These are phyloP conservation scores for Serendipita sp. DNA, from an alignment of 768 basidiomycete species.

Conservation along the genomic window DNA sequence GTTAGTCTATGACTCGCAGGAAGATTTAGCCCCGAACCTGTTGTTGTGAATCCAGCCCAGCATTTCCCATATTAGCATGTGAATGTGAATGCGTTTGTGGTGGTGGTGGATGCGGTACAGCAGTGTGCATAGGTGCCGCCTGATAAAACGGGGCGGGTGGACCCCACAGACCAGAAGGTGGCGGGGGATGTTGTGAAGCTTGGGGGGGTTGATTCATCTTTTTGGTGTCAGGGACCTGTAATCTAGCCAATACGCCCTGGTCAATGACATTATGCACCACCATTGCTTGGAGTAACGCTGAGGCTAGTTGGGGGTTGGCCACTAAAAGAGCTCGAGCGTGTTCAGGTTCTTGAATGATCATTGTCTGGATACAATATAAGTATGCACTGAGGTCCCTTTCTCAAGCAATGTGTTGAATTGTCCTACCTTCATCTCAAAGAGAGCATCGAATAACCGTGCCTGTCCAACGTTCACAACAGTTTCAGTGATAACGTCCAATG, in stretches of 20 bases:
- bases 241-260: slow-evolving; percentile 5
- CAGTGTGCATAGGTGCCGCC: slow-evolving; percentile 13
- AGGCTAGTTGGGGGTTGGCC: slow-evolving; percentile 82
- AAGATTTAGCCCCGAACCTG: slow-evolving; percentile 20
- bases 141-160: slow-evolving; percentile 19
- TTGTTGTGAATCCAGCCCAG: slow-evolving; percentile 28
- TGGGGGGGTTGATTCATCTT: not conserved
- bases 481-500: slow-evolving; percentile 71
- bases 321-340: slow-evolving; percentile 66
- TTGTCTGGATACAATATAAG: slow-evolving; percentile 39
- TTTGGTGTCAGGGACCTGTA: slow-evolving; percentile 11
- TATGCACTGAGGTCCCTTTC: not conserved
- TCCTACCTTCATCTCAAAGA: slow-evolving; percentile 95
- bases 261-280: slow-evolving; percentile 89
- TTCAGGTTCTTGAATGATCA: slow-evolving; percentile 81
- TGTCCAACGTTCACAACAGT: slow-evolving; percentile 74
- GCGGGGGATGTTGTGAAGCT: slow-evolving; percentile 18
- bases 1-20: slow-evolving; percentile 15
- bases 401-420: not conserved
- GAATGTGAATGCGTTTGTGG: slow-evolving; percentile 22
- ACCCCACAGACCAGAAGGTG: slow-evolving; percentile 19
- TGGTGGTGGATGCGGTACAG: slow-evolving; percentile 17
- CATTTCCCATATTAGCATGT: slow-evolving; percentile 6
- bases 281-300: slow-evolving; percentile 90
- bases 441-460: slow-evolving; percentile 73